Evolutionary conservation across 768 basidiomycete genomes (phyloP), one percentile per base, ranked within the genome.

Genomic region (Tubosaeta brunneosetosa): DNA sequence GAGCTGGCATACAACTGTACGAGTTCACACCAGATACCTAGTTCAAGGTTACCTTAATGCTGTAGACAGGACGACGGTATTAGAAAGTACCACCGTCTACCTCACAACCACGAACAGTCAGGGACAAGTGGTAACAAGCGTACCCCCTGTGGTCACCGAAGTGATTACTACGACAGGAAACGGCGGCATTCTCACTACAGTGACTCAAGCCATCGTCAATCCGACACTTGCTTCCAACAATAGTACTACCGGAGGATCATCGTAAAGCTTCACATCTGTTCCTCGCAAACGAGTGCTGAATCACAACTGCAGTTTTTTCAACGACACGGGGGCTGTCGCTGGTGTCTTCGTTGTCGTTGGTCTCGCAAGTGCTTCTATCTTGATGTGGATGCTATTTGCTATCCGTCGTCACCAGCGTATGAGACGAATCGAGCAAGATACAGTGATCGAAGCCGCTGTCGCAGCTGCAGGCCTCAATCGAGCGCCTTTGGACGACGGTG

Each of bases 331-430:
- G 17, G 94, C 93, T 11, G 93, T 97, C 3, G 87, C 87, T 1
- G 95, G 90, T 42, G 89, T 93, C 8, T 98, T 97, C 61, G 82
- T 91, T 36, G 83, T 93, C 14, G 89, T 94, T 16, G 94, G 93
- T 27, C 76, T 98, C 17, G 85, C 90, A 4, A 83, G 73, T 27
- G 84, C 80, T 19, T 82, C 77, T 44, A 90, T 82, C 50, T 61
- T 83, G 37, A 73, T 90, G 44, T 89, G 82, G 78, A 74, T 86
- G 51, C 69, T 88, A 58, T 88, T 90, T 64, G 85, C 81, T 47
- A 65, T 88, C 50, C 82, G 83, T 25, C 79, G 86, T 44, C 80
- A 84, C 55, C 78, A 84, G 43, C 76, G 83, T 31, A 81, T 77
- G 38, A 76, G 71, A 32, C 73, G 76, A 45, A 66, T 85, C n/a